A percentile compares a stretch with the other conserved stretches of the same genome.
Conservation (phyloP, 306 rosid species). For the Heteromeles arbutifolia region DNA sequence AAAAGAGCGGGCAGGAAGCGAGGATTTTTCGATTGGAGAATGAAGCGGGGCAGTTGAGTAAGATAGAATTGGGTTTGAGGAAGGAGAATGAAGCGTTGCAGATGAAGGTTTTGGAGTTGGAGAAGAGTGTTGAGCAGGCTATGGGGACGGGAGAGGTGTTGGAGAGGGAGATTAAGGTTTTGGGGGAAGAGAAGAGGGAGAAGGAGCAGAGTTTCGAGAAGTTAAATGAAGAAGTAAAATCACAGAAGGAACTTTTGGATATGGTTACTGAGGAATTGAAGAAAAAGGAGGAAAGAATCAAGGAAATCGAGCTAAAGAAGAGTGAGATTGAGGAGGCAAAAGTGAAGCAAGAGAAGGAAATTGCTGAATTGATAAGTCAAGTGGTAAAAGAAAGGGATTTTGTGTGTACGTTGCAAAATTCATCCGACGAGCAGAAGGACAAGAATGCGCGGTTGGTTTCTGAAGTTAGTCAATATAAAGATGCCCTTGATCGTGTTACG, state of each 20-base stretch:
- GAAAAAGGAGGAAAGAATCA: constrained; percentile 23
- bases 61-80: constrained; percentile 9
- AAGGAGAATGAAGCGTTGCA: constrained; percentile 23
- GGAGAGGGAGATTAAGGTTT: constrained; percentile 22
- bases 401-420: constrained; percentile 12
- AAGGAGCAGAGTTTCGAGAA: constrained; percentile 31
- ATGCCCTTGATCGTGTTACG: constrained; percentile 13
- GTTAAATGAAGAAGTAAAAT: constrained; percentile 23
- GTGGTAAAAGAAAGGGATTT: constrained; percentile 22
- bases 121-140: constrained; percentile 24
- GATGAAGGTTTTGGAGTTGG: constrained; percentile 22
- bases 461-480: constrained; percentile 22
- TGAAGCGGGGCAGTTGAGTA: constrained; percentile 29
- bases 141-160: constrained; percentile 24
- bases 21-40: constrained; percentile 24
- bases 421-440: constrained; percentile 18
- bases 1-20: constrained; percentile 10
- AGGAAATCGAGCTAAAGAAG: constrained; percentile 19
- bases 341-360: constrained; percentile 19
- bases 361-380: constrained; percentile 31
- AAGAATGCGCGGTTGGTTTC: constrained; percentile 29
- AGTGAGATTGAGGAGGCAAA: constrained; percentile 36
- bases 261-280: constrained; percentile 21
- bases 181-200: constrained; percentile 34
- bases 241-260: constrained; percentile 9